phyloP scores from a whole-genome alignment of 2,329 filamentous ascomycete genomes.

The Ceratocystis harringtonii region DNA sequence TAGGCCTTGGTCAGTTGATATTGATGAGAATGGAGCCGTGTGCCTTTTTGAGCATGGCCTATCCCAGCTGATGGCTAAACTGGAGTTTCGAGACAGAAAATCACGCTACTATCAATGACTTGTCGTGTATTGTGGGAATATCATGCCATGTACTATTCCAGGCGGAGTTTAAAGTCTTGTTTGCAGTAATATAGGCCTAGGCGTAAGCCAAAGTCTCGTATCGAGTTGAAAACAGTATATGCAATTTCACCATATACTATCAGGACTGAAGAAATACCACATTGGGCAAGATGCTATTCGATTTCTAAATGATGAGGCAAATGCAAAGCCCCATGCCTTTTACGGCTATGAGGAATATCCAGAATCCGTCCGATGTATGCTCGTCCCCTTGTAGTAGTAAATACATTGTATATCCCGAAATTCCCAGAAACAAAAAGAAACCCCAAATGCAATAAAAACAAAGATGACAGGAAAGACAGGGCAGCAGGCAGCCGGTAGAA shows the following conservation, averaged over 20 bases:
- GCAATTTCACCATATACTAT: neutral
- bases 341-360: slow-evolving; percentile 5
- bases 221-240: neutral
- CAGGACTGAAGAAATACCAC: neutral
- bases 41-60: neutral
- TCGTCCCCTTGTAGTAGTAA: slow-evolving; percentile 8
- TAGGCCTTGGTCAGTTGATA: slow-evolving; percentile 1
- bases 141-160: neutral
- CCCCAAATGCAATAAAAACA: slow-evolving; percentile 24
- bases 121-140: neutral
- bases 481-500: neutral
- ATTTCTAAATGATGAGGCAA: slow-evolving; percentile 1
- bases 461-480: slow-evolving; percentile 23
- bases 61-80: neutral
- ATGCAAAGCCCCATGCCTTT: slow-evolving; percentile 16
- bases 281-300: neutral
- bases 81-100: neutral
- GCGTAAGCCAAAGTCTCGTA: neutral
- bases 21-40: neutral
- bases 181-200: no score
- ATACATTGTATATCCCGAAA: neutral
- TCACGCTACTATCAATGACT: neutral
- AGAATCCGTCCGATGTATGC: slow-evolving; percentile 11
- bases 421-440: slow-evolving; percentile 21
- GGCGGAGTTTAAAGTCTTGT: neutral